Evolutionary conservation across 208 protist species (phyloP).

Genomic region (Leishmania gerbilli): DNA sequence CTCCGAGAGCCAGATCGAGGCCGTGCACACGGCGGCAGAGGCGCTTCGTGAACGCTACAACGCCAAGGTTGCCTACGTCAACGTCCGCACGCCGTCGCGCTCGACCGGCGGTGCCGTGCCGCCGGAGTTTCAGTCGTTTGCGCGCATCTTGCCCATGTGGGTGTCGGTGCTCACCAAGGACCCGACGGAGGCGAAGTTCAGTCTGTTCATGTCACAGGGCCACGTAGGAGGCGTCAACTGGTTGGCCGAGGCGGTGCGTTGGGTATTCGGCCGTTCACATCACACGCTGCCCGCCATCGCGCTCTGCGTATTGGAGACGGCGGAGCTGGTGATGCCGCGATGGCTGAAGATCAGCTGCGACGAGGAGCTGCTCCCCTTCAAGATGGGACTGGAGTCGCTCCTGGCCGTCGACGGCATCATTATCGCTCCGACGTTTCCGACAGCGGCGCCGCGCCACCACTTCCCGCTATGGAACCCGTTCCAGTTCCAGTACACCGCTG

Average conservation of each 20-base stretch:
- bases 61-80: constrained; percentile 75
- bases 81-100: constrained; percentile 59
- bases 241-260: constrained; percentile 56
- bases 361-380: constrained; percentile 45
- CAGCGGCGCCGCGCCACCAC: constrained; percentile 74
- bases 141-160: constrained; percentile 74
- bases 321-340: constrained; percentile 46
- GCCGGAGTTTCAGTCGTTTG: constrained; percentile 57
- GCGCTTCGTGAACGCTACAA: constrained; percentile 52
- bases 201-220: constrained; percentile 59
- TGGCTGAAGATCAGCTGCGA: constrained; percentile 42
- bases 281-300: constrained; percentile 79
- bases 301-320: constrained; percentile 70
- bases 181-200: constrained; percentile 66
- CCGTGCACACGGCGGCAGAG: constrained; percentile 59
- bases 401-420: constrained; percentile 73
- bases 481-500: constrained; percentile 87
- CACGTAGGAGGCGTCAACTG: constrained; percentile 46
- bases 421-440: constrained; percentile 74
- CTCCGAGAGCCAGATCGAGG: constrained; percentile 52
- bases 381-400: constrained; percentile 63
- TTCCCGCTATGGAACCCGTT: constrained; percentile 66
- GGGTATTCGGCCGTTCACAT: constrained; percentile 60
- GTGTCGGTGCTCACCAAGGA: constrained; percentile 59
- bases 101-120: constrained; percentile 64